These are phyloP conservation scores for Neonothopanus nambi DNA, from an alignment of 1,284 basidiomycete genomes.

Conservation along the genomic window DNA sequence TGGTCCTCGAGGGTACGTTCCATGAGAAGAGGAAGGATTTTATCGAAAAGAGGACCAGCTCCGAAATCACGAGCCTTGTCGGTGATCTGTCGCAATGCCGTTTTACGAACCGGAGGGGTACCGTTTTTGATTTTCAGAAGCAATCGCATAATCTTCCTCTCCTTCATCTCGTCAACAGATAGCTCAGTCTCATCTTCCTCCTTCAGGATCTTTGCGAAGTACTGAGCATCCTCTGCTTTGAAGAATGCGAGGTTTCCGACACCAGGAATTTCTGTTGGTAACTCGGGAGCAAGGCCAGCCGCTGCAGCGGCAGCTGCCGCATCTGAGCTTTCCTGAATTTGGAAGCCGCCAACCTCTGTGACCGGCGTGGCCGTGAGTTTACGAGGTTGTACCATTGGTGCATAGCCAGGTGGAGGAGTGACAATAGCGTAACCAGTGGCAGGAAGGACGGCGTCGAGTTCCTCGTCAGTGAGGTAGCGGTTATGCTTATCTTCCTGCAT, in stretches of 20 bases:
- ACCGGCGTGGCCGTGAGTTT: constrained; percentile 77
- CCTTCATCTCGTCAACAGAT: constrained; percentile 98
- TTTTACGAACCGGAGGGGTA: constrained; percentile 97
- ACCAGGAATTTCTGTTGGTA: constrained; percentile 98
- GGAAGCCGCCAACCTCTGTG: constrained; percentile 83
- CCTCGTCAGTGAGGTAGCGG: constrained; percentile 92
- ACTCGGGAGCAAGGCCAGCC: constrained; percentile 88
- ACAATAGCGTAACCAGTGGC: constrained; percentile 88
- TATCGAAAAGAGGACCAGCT: constrained; percentile 98
- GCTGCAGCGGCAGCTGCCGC: constrained; percentile 85
- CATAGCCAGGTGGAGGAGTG: constrained; percentile 92
- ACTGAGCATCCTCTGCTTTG: constrained; percentile 97
- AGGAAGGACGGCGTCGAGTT: constrained; percentile 91
- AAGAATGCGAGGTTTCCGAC: constrained; percentile 98
- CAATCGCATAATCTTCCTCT: constrained; percentile 99
- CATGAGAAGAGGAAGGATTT: constrained; percentile 98
- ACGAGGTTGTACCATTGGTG: constrained; percentile 77
- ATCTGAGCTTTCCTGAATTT: constrained; percentile 93
- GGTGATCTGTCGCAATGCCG: constrained; percentile 97
- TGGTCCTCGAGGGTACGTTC: constrained; percentile 98
- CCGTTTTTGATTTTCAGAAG: constrained; percentile 99
- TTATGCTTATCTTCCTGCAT: constrained; percentile 94
- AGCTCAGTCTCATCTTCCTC: constrained; percentile 96
- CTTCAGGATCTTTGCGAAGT: constrained; percentile 95
- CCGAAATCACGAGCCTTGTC: constrained; percentile 99